Evolutionary conservation across 352 stramenopile species (phyloP), one percentile per base, ranked within the genome.

Genomic region (Pythium volutum): DNA sequence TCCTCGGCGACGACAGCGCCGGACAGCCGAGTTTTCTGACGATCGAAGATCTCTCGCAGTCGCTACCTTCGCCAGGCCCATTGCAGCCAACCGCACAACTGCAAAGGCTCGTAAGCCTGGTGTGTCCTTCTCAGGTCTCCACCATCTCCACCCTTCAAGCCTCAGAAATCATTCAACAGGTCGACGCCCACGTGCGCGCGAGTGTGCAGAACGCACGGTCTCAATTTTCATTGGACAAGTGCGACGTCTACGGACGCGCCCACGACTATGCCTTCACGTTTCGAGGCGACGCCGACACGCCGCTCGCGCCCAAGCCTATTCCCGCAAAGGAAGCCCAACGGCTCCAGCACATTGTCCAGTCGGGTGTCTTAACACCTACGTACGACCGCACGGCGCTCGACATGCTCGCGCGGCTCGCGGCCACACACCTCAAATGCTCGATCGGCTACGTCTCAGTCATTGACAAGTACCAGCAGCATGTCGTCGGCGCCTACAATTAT

Each of bases 361-460:
- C 76, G 0, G 77, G 77, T 1, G 74, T 82, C 33, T 62, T 87
- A 39, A 48, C 59, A 9, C 22, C 47, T 7, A 57, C 71, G 22
- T 86, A 81, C 60, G 79, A 89, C 62, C 10, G 18, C 36, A 23
- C 36, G 73, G 77, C 77, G 23, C 58, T 89, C 10, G 72, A 87
- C 22, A 51, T 89, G 63, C 71, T 89, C 20, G 77, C 74, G 0
- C 68, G 85, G 47, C 65, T 87, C 33, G 77, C 77, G 12, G 77
- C 79, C 25, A 65, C 79, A 48, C 68, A 71, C 20, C 64, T 89
- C 22, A 73, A 70, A 20, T 87, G 79, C 51, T 67, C 74, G 15
- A 79, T 87, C 27, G 79, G 79, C 26, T 86, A 82, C 34, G 73
- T 89, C 87, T 87, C 77, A 15, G 73, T 88, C 47, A 58, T 89